Base-by-base conservation (phyloP, 176 grass and related monocot species). In the Oryza longistaminata region DNA sequence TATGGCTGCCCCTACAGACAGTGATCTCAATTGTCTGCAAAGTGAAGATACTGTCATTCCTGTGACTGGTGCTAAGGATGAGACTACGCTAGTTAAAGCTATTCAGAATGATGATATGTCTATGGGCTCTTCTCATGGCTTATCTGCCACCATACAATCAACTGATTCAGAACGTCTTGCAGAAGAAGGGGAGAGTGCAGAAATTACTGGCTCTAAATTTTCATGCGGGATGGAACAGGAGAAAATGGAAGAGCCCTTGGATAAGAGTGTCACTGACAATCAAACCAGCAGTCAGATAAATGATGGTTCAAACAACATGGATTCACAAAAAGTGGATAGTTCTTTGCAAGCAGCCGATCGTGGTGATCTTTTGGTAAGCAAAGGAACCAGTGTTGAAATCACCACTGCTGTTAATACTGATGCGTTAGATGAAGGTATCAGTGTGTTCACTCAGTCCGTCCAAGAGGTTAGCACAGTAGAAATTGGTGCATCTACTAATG, bases 81-180 rank as follows among this genome's bases (percentile, higher is more conserved):
- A 19, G 19, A 42, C 14, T 24, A 17, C 48, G 22, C 53, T 73
- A 43, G 22, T 64, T 29, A 46, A 64, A 9, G 21, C n/a, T 39
- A 72, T 11, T 9, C n/a, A 43, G 7, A 80, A 22, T 46, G 46
- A 60, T 17, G 25, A 24, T 64, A 45, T 44, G n/a, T 84, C 68
- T 24, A 72, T 24, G 48, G 24, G 24, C 64, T 79, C 24, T 72
- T 70, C 74, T 34, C 44, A 58, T 82, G 31, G 53, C 53, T 25
- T 82, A 40, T 26, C 68, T 83, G 67, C 46, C 74, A 5, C 13
- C 73, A 73, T 44, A 74, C 78, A 73, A 48, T 86, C 79, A 83
- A 50, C 43, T 10, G 42, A 83, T 15, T 74, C 58, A 78, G 62
- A 83, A 49, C 26, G 60, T 70, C 49, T 25, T 70, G 49, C 39